Evolutionary conservation across 805 yeast species (phyloP), one percentile per base, ranked within the genome.

Genomic region (Saturnispora zaruensis): DNA sequence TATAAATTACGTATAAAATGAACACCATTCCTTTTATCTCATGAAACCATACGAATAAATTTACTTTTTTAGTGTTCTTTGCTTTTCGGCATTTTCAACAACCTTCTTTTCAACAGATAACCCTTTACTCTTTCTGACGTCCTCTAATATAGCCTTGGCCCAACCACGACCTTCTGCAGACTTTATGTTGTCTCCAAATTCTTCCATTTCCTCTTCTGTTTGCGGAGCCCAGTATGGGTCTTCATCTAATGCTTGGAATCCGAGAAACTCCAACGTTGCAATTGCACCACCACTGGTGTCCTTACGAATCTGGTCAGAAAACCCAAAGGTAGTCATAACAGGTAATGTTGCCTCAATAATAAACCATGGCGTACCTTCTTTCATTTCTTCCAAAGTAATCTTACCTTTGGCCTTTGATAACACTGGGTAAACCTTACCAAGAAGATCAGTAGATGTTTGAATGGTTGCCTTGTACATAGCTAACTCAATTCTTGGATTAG

Each of bases 211-310:
- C 64, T 89, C 97, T 59, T 87, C 97, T 0, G 99, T 93, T 3
- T 93, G 87, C 13, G 99, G 99, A 14, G 93, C 96, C 99, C 99
- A 93, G 73, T 86, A 93, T 42, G 99, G 99, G 71, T 93, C 98
- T 56, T 84, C 78, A 55, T 89, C 95, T 46, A 91, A 78, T 55
- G 82, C 71, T 59, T 89, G 93, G 63, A 78, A 93, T 0, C 98
- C 98, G 26, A 85, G 77, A 60, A 91, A 93, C 8, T 90, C 87
- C 48, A 93, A 73, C 66, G 93, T 99, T 0, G 99, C 99, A 59
- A 87, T 84, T 2, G 99, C 99, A 3, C 96, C 96, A 51, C 99
- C 99, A 1, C 96, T 87, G 0, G 99, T 91, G 57, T 78, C 78
- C 67, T 88, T 93, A 51, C 98, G 74, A 41, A 93, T 87, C 57